Conservation (phyloP, 129 eudicot genomes). For the Tagetes erecta region DNA sequence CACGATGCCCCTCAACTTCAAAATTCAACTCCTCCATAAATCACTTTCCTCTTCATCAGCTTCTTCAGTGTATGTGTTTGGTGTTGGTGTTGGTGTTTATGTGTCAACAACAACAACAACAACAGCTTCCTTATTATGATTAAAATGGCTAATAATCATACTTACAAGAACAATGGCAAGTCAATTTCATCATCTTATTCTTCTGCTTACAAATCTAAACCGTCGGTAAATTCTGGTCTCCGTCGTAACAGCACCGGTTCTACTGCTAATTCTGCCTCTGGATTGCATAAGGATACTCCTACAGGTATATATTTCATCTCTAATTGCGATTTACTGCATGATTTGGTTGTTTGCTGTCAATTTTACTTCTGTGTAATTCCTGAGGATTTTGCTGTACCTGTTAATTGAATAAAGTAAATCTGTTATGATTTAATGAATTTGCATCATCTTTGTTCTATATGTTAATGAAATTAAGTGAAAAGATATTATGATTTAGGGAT, state of each 20-base stretch:
- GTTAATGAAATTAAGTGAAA: neutral
- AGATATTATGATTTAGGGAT: neutral
- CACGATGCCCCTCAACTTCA: conserved; percentile 27
- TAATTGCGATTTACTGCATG: neutral
- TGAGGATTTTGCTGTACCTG: no score
- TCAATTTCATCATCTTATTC: conserved; percentile 44
- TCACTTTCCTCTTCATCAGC: conserved; percentile 17
- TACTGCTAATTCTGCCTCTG: conserved; percentile 26
- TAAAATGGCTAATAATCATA: conserved; percentile 50
- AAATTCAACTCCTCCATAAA: conserved; percentile 41
- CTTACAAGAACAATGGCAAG: conserved; percentile 43
- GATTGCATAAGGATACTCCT: conserved; percentile 35
- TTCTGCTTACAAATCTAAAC: conserved; percentile 61
- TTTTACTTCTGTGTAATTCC: no score
- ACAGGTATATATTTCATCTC: conserved; percentile 38
- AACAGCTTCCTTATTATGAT: conserved; percentile 17
- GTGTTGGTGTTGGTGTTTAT: neutral
- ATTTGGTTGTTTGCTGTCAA: neutral
- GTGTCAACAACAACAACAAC: conserved; percentile 25
- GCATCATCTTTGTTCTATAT: neutral
- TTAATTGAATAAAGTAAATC: no score
- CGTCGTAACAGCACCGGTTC: conserved; percentile 79
- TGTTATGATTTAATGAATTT: no score
- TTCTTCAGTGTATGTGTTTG: neutral
- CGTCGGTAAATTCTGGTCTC: conserved; percentile 38